phyloP scores from a whole-genome alignment of 805 yeast genomes.

The Brettanomyces naardenensis region DNA sequence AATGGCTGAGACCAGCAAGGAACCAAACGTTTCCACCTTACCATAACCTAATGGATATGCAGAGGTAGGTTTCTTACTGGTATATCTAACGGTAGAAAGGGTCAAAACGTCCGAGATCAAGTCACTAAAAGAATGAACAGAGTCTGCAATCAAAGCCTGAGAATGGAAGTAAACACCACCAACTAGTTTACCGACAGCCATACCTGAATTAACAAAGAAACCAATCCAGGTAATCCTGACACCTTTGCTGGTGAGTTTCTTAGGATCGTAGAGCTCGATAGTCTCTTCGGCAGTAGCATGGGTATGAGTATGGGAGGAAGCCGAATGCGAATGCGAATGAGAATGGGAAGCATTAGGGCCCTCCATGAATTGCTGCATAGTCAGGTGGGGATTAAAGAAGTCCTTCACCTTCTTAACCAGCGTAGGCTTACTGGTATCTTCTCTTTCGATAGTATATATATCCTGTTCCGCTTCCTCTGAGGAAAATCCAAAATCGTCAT shows the following conservation, averaged over 20 bases:
- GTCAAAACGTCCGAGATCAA: slow-evolving; percentile 86
- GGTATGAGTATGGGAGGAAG: slow-evolving; percentile 25
- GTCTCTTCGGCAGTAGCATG: slow-evolving; percentile 35
- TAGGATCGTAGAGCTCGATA: slow-evolving; percentile 36
- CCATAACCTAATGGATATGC: slow-evolving; percentile 85
- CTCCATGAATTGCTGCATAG: slow-evolving; percentile 21
- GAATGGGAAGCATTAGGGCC: slow-evolving; percentile 10
- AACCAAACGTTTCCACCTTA: slow-evolving; percentile 86
- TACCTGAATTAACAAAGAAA: slow-evolving; percentile 68
- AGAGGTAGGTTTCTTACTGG: slow-evolving; percentile 49
- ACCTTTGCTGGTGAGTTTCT: slow-evolving; percentile 63
- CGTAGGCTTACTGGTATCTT: slow-evolving; percentile 17
- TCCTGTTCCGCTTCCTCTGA: slow-evolving; percentile 20
- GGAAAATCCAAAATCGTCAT: slow-evolving; percentile 11
- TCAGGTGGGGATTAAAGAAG: slow-evolving; percentile 29
- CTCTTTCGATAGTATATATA: slow-evolving; percentile 5
- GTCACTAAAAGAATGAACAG: slow-evolving; percentile 88
- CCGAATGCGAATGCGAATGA: slow-evolving; percentile 10
- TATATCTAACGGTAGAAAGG: slow-evolving; percentile 76
- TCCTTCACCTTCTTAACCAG: slow-evolving; percentile 20
- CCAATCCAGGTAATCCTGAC: slow-evolving; percentile 93
- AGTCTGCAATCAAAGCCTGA: slow-evolving; percentile 89
- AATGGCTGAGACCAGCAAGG: slow-evolving; percentile 78
- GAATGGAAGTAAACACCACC: slow-evolving; percentile 94
- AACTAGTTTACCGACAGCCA: slow-evolving; percentile 79